Conservation (phyloP, 2,329 filamentous ascomycete species). For the Zopfia rhizophila region DNA sequence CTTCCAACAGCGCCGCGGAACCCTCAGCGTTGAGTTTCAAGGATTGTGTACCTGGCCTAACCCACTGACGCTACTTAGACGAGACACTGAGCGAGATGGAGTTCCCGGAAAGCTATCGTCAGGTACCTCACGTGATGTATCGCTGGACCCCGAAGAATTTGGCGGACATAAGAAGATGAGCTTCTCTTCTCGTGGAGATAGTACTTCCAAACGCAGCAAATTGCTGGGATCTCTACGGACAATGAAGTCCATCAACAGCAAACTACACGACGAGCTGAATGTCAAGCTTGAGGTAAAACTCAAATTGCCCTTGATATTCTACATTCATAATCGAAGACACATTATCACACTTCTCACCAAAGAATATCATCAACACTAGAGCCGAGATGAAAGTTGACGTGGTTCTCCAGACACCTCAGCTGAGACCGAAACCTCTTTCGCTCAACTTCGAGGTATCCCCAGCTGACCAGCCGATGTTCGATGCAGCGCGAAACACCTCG, state of each 20-base stretch:
- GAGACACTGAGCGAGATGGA: not conserved
- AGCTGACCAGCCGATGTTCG: slow-evolving; percentile 36
- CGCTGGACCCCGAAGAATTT: not conserved
- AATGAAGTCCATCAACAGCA: slow-evolving; percentile 36
- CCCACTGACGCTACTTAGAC: not conserved
- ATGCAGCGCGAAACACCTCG: slow-evolving; percentile 23
- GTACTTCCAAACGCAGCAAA: slow-evolving; percentile 35
- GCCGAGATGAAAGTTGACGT: not conserved
- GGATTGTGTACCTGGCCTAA: not conserved
- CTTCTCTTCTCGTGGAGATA: slow-evolving; percentile 31
- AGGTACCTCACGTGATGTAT: too few species aligned
- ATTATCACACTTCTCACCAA: too few species aligned
- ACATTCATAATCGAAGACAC: too few species aligned
- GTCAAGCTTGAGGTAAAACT: slow-evolving; percentile 16
- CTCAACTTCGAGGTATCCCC: slow-evolving; percentile 41
- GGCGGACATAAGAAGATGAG: too few species aligned
- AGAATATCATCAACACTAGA: too few species aligned
- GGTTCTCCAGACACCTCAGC: slow-evolving; percentile 23
- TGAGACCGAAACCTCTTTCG: slow-evolving; percentile 29
- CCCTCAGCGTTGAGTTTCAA: slow-evolving; percentile 12
- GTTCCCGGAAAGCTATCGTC: too few species aligned
- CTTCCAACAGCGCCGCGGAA: slow-evolving; percentile 22
- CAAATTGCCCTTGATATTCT: too few species aligned
- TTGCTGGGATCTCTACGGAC: slow-evolving; percentile 41
- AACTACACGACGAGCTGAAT: slow-evolving; percentile 15